Evolutionary conservation across 306 rosid species (phyloP).

Genomic region (Fagus crenata): DNA sequence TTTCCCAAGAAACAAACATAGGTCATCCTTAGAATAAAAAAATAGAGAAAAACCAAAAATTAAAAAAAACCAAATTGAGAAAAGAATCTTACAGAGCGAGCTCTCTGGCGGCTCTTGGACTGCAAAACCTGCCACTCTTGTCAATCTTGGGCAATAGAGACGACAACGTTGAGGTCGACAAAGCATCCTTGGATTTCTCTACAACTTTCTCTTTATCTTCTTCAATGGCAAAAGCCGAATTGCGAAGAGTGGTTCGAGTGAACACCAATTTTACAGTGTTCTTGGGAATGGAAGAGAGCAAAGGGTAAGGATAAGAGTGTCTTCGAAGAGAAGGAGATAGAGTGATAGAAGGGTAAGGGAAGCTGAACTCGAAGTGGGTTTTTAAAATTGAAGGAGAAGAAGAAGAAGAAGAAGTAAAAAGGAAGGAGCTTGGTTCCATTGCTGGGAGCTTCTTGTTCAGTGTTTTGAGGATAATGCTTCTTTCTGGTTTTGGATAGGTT

Average conservation of each 20-base stretch:
- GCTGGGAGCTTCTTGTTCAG: neutral
- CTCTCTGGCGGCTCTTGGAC: slow-evolving; percentile 95
- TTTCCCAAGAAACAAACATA: neutral
- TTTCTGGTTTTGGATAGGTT: no score
- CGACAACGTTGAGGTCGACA: slow-evolving; percentile 9
- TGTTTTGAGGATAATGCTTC: no score
- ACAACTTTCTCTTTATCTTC: slow-evolving; percentile 19
- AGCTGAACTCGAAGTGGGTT: slow-evolving; percentile 7
- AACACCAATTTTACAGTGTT: slow-evolving; percentile 7
- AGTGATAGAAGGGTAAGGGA: no score
- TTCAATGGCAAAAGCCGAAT: slow-evolving; percentile 41
- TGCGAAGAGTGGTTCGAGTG: slow-evolving; percentile 40
- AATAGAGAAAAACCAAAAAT: neutral
- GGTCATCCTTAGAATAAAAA: neutral
- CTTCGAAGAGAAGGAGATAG: neutral
- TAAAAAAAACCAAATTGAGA: neutral
- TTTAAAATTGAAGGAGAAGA: slow-evolving; percentile 11
- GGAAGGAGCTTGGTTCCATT: slow-evolving; percentile 36
- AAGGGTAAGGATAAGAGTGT: neutral
- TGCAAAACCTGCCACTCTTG: slow-evolving; percentile 76
- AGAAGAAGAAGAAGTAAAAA: slow-evolving; percentile 17
- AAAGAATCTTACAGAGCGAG: slow-evolving; percentile 67
- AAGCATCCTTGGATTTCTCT: slow-evolving; percentile 25
- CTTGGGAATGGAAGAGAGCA: slow-evolving; percentile 12
- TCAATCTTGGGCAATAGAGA: slow-evolving; percentile 67